These are phyloP conservation scores for Bocquillonia castaneifolia DNA, from an alignment of 441 rosid genomes.

Conservation along the genomic window DNA sequence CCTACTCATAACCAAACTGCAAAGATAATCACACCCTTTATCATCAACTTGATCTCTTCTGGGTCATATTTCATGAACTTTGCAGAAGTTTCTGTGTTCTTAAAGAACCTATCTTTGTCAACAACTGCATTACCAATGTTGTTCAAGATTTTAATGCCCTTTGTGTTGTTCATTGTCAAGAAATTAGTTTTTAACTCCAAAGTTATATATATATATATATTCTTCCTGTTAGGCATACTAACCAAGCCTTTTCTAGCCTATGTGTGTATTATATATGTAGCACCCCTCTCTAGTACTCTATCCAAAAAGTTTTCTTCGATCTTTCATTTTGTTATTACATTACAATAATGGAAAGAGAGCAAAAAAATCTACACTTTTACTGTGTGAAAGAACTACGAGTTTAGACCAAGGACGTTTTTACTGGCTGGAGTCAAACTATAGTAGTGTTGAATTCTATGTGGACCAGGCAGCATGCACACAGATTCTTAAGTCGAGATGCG, in stretches of 20 bases:
- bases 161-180: slow-evolving; percentile 9
- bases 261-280: slow-evolving; percentile 8
- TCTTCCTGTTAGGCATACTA: slow-evolving; percentile 29
- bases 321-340: slow-evolving; percentile 3
- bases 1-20: too few relatives aligned
- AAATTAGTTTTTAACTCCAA: slow-evolving; percentile 14
- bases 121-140: slow-evolving; percentile 30
- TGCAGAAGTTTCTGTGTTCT: slow-evolving; percentile 11
- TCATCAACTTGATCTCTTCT: slow-evolving; percentile 24
- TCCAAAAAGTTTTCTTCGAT: neutral
- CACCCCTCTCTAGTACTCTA: slow-evolving; percentile 10
- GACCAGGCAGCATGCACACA: slow-evolving; percentile 18
- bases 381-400: slow-evolving; percentile 13
- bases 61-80: slow-evolving; percentile 22
- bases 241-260: slow-evolving; percentile 2
- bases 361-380: slow-evolving; percentile 15
- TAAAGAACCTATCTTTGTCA: slow-evolving; percentile 13
- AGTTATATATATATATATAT: slow-evolving; percentile 31
- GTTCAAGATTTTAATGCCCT: slow-evolving; percentile 18
- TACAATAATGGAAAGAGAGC: slow-evolving; percentile 10
- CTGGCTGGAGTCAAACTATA: slow-evolving; percentile 19
- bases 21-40: too few relatives aligned
- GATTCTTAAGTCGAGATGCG: slow-evolving; percentile 16
- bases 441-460: slow-evolving; percentile 15
- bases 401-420: slow-evolving; percentile 11